Evolutionary conservation across 2,329 filamentous ascomycete species (phyloP), one percentile per base, ranked within the genome.

Genomic region (Pezicula carpinea): DNA sequence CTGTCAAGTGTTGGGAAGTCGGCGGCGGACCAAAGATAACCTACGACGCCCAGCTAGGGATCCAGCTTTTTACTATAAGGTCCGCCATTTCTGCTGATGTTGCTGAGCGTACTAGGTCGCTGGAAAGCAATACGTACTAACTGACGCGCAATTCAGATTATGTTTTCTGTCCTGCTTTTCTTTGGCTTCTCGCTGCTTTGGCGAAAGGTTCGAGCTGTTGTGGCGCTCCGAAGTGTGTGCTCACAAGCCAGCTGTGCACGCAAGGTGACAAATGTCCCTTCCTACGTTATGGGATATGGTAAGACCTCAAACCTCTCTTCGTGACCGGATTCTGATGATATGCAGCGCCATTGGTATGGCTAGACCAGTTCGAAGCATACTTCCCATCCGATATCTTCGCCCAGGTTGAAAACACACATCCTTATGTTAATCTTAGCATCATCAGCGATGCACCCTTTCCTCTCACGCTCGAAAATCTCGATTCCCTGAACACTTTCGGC

Each of bases 261-360:
- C 3, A 46, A 53, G 21, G 49, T 56, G 13, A 44, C 41, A 29
- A 54, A 54, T 7, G 64, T 77, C 10, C 71, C 71, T 3, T 58
- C 61, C 31, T 75, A 67, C 61, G 69, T 71, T 17, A 51, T 71
- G 11, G 66, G 70, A 41, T 73, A 74, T 57, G 72, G 72, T 73
- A 59, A 49, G 57, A 33, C 5, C 26, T 7, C 39, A 17, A 11
- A 21, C 10, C 14, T n/a, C 22, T n/a, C 17, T 21, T 17, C 11
- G 15, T 31, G 5, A 18, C 10, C 38, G 6, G 26, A 6, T 19
- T 10, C 34, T 31, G 18, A 45, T 21, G 15, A 29, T 15, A n/a
- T 29, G 8, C 42, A 77, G 75, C 75, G 29, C 75, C 75, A 6
- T 51, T 77, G 4, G 66, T 76, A 29, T 77, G 72, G 66, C 66